Evolutionary conservation across 768 basidiomycete genomes (phyloP).

Genomic region (Collybia sp.): DNA sequence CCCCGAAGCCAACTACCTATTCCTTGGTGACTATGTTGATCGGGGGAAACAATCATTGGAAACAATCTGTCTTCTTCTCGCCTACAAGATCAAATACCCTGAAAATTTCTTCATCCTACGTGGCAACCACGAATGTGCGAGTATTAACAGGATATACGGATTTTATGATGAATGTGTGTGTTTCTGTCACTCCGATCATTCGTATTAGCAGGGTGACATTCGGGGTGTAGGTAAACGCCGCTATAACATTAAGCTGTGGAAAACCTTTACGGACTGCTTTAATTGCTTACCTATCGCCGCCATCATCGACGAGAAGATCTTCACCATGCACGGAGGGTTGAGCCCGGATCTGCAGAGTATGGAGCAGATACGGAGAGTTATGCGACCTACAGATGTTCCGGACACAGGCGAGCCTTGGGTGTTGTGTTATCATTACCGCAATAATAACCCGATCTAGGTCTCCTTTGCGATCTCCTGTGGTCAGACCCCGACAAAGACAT

Average conservation of each 20-base stretch:
- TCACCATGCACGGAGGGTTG: constrained; percentile 98
- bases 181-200: constrained; percentile 1
- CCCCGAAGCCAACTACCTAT: constrained; percentile 99
- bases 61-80: constrained; percentile 97
- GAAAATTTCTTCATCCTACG: constrained; percentile 99
- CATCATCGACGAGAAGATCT: constrained; percentile 99
- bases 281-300: constrained; percentile 99
- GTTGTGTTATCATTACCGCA: neutral
- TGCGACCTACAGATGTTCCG: constrained; percentile 98
- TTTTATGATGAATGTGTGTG: constrained; percentile 99
- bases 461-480: constrained; percentile 96
- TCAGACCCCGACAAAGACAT: constrained; percentile 99
- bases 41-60: constrained; percentile 98
- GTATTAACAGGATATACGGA: constrained; percentile 99
- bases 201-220: neutral
- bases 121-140: constrained; percentile 99
- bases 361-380: constrained; percentile 99
- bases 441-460: constrained; percentile 42
- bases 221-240: constrained; percentile 96
- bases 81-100: constrained; percentile 99
- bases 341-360: constrained; percentile 97
- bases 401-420: constrained; percentile 72
- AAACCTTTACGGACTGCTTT: constrained; percentile 99
- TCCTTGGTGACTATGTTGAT: constrained; percentile 99
- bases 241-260: constrained; percentile 99